Evolutionary conservation across 2,329 filamentous ascomycete genomes (phyloP).

Genomic region (Phyllosticta citribraziliensis): DNA sequence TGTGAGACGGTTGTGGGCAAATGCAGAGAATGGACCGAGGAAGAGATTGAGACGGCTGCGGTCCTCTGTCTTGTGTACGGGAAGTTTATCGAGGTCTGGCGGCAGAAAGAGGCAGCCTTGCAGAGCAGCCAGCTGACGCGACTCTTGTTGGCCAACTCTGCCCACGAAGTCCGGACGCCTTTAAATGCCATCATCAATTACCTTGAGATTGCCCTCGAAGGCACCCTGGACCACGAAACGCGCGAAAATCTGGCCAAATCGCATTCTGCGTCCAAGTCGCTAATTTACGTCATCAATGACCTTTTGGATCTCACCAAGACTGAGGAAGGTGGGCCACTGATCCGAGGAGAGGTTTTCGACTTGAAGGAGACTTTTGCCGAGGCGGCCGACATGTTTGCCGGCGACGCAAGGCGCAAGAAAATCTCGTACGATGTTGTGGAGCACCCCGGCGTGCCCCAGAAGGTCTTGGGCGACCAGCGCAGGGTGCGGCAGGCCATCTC

Average conservation of each 20-base stretch:
- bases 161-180: conserved; percentile 83
- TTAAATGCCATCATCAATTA: conserved; percentile 94
- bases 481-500: conserved; percentile 73
- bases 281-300: conserved; percentile 93
- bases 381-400: conserved; percentile 62
- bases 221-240: conserved; percentile 67
- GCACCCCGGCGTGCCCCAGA: conserved; percentile 57
- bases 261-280: conserved; percentile 81
- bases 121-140: conserved; percentile 73
- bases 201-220: conserved; percentile 81
- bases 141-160: conserved; percentile 74
- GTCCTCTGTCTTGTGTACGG: conserved; percentile 82
- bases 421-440: conserved; percentile 60
- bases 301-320: conserved; percentile 80
- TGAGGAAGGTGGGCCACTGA: conserved; percentile 67
- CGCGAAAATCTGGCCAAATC: conserved; percentile 76
- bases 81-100: conserved; percentile 86
- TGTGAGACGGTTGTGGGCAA: conserved; percentile 71
- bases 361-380: conserved; percentile 62
- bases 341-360: conserved; percentile 75
- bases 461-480: conserved; percentile 69
- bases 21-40: conserved; percentile 79
- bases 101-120: conserved; percentile 76
- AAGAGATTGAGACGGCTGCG: conserved; percentile 80
- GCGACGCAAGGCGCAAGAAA: conserved; percentile 66